Conservation (phyloP, 2,329 filamentous ascomycete genomes). For the Cyphellophora attinorum region DNA sequence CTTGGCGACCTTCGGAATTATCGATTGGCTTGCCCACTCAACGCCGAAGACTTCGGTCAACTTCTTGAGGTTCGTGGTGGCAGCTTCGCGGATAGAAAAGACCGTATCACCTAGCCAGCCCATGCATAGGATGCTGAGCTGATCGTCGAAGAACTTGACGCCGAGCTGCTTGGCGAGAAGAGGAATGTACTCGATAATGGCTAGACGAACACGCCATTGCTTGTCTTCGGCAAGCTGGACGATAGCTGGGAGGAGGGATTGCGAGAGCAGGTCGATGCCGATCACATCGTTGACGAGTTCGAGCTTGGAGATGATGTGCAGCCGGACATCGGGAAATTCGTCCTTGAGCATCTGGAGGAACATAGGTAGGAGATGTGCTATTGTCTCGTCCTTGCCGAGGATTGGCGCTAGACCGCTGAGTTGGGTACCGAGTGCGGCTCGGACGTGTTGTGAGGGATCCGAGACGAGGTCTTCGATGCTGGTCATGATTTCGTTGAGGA, state of each 20-base stretch:
- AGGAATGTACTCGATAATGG: slow-evolving; percentile 98
- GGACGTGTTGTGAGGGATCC: slow-evolving; percentile 92
- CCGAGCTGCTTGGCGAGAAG: slow-evolving; percentile 90
- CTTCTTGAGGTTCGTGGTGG: slow-evolving; percentile 96
- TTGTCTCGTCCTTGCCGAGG: slow-evolving; percentile 97
- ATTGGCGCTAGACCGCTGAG: slow-evolving; percentile 96
- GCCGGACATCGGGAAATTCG: slow-evolving; percentile 92
- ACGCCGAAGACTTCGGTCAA: slow-evolving; percentile 97
- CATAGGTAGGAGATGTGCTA: slow-evolving; percentile 94
- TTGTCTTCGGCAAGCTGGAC: slow-evolving; percentile 97
- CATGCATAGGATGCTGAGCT: slow-evolving; percentile 93
- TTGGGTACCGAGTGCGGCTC: slow-evolving; percentile 87
- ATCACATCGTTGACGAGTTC: slow-evolving; percentile 98
- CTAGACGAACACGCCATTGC: slow-evolving; percentile 85
- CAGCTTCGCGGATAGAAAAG: slow-evolving; percentile 95
- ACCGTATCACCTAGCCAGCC: slow-evolving; percentile 97
- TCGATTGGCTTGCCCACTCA: slow-evolving; percentile 92
- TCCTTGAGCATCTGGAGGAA: slow-evolving; percentile 99
- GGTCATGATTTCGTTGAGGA: slow-evolving; percentile 93
- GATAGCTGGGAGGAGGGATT: slow-evolving; percentile 92
- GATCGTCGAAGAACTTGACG: slow-evolving; percentile 96
- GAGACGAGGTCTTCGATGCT: slow-evolving; percentile 93
- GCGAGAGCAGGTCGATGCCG: slow-evolving; percentile 91
- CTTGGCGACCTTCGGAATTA: slow-evolving; percentile 96
- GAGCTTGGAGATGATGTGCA: slow-evolving; percentile 99